Evolutionary conservation across 352 stramenopile genomes (phyloP), one percentile per base, ranked within the genome.

Genomic region (Chloridella minuta): DNA sequence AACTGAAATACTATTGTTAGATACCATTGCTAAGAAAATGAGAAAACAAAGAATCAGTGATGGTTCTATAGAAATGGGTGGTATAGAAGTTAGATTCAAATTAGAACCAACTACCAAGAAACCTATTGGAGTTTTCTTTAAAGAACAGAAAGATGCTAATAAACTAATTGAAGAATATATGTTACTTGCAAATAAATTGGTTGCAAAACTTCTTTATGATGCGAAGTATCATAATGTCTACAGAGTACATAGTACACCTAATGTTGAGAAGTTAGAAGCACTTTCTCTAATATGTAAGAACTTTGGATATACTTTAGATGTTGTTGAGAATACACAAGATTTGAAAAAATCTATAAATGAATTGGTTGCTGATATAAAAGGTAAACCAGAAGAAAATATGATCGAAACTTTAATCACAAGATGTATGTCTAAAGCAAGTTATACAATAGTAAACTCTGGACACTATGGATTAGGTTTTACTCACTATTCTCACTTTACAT

Each of bases 401-500:
- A 2, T 80, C 23, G 10, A 0, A 24, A 25, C 23, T 80, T 80
- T 86, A 2, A 85, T 10, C 16, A 18, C 18, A 51, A 88, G 87
- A 30, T 87, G 80, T 18, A 88, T 88, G 87, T 23, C 86, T 3
- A 86, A 88, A 87, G 87, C 87, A 18, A 22, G 66, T 22, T 88
- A 88, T 16, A 80, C 18, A 18, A 24, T 28, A 23, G 3, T 80
- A 22, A 18, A 23, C 3, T 80, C 86, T 10, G 28, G 16, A n/a
- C 88, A 89, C 80, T 88, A 86, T 86, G 87, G 88, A 28, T 49
- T 89, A 24, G 88, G 88, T 10, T 85, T 89, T 40, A 86, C 88
- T 21, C 85, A 80, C 49, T 89, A 89, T 49, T 87, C 87, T 16
- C 88, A 89, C 27, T 88, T 86, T 16, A 89, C 88, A 85, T 89